A percentile compares a stretch with the other conserved stretches of the same genome.
These are phyloP conservation scores for Tylopilus sp. DNA, from an alignment of 1,284 basidiomycete species.

Conservation along the genomic window DNA sequence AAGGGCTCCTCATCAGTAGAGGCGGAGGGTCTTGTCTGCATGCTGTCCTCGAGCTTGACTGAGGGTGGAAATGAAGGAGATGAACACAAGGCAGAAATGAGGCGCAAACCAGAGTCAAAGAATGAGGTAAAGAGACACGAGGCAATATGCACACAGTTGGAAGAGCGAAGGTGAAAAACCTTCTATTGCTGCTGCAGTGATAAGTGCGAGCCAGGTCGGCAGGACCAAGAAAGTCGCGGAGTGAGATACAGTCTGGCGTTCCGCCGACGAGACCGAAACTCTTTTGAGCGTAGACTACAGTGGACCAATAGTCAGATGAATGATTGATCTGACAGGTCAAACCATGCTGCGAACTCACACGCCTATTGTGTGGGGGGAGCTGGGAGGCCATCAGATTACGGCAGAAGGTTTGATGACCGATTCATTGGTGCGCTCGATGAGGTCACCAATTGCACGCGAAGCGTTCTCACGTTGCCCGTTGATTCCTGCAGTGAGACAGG, in stretches of 20 bases:
- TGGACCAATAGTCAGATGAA: constrained; percentile 12
- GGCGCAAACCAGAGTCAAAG: constrained; percentile 12
- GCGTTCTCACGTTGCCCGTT: too few species aligned
- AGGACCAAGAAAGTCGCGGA: constrained; percentile 75
- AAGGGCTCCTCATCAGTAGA: constrained; percentile 87
- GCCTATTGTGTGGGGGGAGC: constrained; percentile 81
- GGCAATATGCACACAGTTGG: constrained; percentile 69
- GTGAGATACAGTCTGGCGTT: constrained; percentile 78
- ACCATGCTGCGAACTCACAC: constrained; percentile 61
- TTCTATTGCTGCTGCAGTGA: constrained; percentile 90
- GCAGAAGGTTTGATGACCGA: too few species aligned
- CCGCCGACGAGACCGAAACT: constrained; percentile 87
- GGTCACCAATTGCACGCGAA: too few species aligned
- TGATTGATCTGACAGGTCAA: constrained; percentile 15
- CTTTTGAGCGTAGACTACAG: constrained; percentile 92
- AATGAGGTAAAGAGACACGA: constrained; percentile 19
- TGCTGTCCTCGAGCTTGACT: constrained; percentile 85
- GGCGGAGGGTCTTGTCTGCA: constrained; percentile 88
- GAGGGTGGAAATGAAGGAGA: constrained; percentile 14
- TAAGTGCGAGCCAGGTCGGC: constrained; percentile 80
- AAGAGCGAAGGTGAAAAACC: constrained; percentile 88
- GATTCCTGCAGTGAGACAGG: too few species aligned
- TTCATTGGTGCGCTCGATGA: too few species aligned
- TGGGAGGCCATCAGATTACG: constrained; percentile 71
- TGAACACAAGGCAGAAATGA: constrained; percentile 28